Percentiles rank a stretch among this genome's conserved stretches.
phyloP scores from a whole-genome alignment of 2,329 filamentous ascomycete species.

The Passalora sequoiae region DNA sequence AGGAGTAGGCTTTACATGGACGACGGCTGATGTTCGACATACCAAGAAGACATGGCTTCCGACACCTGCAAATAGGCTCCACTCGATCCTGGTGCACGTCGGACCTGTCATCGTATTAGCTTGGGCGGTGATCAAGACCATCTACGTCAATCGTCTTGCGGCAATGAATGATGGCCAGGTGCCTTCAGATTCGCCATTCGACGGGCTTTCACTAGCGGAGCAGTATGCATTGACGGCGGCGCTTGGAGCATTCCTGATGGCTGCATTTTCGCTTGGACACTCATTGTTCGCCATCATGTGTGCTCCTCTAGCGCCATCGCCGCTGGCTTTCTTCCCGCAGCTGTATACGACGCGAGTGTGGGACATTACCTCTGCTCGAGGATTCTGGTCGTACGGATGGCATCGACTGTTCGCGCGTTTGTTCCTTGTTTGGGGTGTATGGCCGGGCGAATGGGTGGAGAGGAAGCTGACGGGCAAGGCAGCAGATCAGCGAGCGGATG shows the following conservation, averaged over 20 bases:
- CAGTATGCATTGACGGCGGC: slow-evolving; percentile 39
- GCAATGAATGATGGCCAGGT: slow-evolving; percentile 10
- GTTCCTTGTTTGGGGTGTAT: slow-evolving; percentile 44
- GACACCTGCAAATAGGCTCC: slow-evolving; percentile 36
- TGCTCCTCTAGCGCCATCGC: slow-evolving; percentile 37
- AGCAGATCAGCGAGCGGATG: slow-evolving; percentile 35
- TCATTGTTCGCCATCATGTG: slow-evolving; percentile 40
- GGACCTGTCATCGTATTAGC: slow-evolving; percentile 35
- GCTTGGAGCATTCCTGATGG: slow-evolving; percentile 42
- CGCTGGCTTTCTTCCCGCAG: slow-evolving; percentile 43
- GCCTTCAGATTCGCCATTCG: slow-evolving; percentile 29
- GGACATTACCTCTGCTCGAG: slow-evolving; percentile 37
- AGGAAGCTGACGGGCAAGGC: slow-evolving; percentile 37
- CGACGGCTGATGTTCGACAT: slow-evolving; percentile 42
- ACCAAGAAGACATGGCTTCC: slow-evolving; percentile 43
- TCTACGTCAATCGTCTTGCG: slow-evolving; percentile 31
- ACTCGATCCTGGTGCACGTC: slow-evolving; percentile 39
- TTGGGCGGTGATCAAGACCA: slow-evolving; percentile 34
- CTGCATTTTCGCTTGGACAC: slow-evolving; percentile 40
- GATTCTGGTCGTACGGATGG: slow-evolving; percentile 45
- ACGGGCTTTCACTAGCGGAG: slow-evolving; percentile 32
- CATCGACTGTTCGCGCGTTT: slow-evolving; percentile 42
- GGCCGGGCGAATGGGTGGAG: slow-evolving; percentile 43
- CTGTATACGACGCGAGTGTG: slow-evolving; percentile 41
- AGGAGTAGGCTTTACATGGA: slow-evolving; percentile 44